Conservation (phyloP, 2,329 filamentous ascomycete species). For the Paraconiothyrium brasiliense region DNA sequence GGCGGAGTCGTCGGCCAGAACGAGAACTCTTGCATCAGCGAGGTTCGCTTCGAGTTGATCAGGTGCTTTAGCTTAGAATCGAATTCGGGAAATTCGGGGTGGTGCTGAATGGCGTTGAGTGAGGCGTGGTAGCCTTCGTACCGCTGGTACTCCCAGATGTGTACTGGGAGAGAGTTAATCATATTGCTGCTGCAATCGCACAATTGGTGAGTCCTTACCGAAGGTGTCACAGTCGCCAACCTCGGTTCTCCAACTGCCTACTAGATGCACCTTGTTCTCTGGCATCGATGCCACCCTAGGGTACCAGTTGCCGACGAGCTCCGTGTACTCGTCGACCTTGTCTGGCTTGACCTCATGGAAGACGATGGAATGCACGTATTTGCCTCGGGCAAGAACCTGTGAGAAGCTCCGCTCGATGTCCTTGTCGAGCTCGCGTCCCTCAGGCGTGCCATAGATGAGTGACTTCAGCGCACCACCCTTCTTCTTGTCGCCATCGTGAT, state of each 20-base stretch:
- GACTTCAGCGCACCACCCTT: constrained; percentile 77
- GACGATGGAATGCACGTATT: constrained; percentile 98
- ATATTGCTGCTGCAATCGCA: background rate
- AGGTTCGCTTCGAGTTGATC: constrained; percentile 84
- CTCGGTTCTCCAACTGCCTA: constrained; percentile 98
- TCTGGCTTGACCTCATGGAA: constrained; percentile 96
- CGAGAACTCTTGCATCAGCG: constrained; percentile 98
- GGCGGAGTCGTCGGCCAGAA: constrained; percentile 98
- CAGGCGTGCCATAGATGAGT: constrained; percentile 96
- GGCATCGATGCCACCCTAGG: constrained; percentile 84
- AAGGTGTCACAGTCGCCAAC: constrained; percentile 98
- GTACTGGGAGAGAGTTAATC: constrained; percentile 67
- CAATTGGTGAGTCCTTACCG: constrained; percentile 64
- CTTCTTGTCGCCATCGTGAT: constrained; percentile 69
- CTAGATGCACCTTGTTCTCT: constrained; percentile 93
- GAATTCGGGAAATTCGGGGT: constrained; percentile 85
- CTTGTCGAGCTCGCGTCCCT: constrained; percentile 91
- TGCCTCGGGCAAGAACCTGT: constrained; percentile 91
- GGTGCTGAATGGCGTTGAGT: constrained; percentile 81
- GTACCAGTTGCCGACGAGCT: constrained; percentile 91
- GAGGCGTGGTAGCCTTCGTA: constrained; percentile 97
- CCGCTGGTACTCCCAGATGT: constrained; percentile 99
- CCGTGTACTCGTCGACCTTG: constrained; percentile 92
- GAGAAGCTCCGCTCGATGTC: constrained; percentile 97
- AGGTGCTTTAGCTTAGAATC: constrained; percentile 85